Percentiles rank a stretch among this genome's conserved stretches.
Evolutionary conservation across 2,329 filamentous ascomycete species (phyloP).

Genomic region (Helotiales sp.): DNA sequence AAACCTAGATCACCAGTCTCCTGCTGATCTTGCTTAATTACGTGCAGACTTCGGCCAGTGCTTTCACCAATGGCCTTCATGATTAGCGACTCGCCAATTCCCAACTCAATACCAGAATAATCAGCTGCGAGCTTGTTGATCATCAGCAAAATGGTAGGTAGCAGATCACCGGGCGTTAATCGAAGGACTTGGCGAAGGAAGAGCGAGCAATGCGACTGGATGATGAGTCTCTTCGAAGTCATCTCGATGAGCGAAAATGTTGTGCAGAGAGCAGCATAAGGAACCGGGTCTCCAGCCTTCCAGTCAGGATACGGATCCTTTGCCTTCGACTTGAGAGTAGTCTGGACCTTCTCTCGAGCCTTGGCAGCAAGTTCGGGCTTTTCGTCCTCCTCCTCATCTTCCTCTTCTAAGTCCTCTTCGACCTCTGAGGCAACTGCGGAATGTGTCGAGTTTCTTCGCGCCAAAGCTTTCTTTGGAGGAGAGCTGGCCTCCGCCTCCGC

Average conservation of each 20-base stretch:
- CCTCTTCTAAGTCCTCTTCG: slow-evolving; percentile 38
- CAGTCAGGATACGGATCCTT: slow-evolving; percentile 94
- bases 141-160: slow-evolving; percentile 91
- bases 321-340: slow-evolving; percentile 64
- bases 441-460: slow-evolving; percentile 31
- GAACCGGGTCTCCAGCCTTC: slow-evolving; percentile 84
- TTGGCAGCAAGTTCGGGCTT: slow-evolving; percentile 74
- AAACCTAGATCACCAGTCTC: slow-evolving; percentile 94
- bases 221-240: slow-evolving; percentile 87
- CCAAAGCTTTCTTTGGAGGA: slow-evolving; percentile 22
- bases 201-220: slow-evolving; percentile 82
- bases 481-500: slow-evolving; percentile 15
- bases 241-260: slow-evolving; percentile 95
- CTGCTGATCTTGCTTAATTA: slow-evolving; percentile 94
- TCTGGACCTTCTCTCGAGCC: slow-evolving; percentile 77
- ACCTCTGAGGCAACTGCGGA: slow-evolving; percentile 50
- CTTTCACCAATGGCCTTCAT: slow-evolving; percentile 98
- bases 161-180: slow-evolving; percentile 81
- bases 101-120: slow-evolving; percentile 92
- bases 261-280: slow-evolving; percentile 90
- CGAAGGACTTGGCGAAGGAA: slow-evolving; percentile 94
- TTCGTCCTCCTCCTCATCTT: slow-evolving; percentile 53
- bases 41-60: slow-evolving; percentile 80
- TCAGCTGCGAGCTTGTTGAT: slow-evolving; percentile 97
- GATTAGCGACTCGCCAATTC: slow-evolving; percentile 97